A percentile compares a stretch with the other conserved stretches of the same genome.
Evolutionary conservation across 148 eudicot species (phyloP).

Genomic region (Vaccinium vitisidaea): DNA sequence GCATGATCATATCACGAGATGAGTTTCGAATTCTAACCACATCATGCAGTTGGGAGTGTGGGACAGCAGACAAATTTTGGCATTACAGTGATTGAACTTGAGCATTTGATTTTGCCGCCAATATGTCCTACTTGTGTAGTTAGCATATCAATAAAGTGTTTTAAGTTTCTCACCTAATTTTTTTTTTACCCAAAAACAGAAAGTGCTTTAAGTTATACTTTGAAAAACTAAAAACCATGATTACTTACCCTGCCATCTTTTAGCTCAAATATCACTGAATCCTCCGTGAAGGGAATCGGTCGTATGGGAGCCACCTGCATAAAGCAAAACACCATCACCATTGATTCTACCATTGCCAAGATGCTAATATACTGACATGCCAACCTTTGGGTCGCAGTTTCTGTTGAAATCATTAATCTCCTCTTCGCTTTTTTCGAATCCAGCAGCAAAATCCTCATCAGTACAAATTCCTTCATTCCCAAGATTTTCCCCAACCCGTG

Average conservation of each 20-base stretch:
- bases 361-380: slow-evolving; percentile 3
- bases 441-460: slow-evolving; percentile 17
- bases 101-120: background rate
- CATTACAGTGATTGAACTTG: background rate
- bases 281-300: slow-evolving; percentile 63
- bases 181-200: background rate
- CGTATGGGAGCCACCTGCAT: slow-evolving; percentile 63
- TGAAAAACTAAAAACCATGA: background rate
- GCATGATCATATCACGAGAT: background rate
- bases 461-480: slow-evolving; percentile 24
- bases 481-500: slow-evolving; percentile 5
- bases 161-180: too few relatives aligned
- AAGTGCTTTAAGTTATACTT: background rate
- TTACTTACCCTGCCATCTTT: slow-evolving; percentile 78
- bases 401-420: slow-evolving; percentile 11
- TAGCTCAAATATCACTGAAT: slow-evolving; percentile 71
- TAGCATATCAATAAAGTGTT: background rate
- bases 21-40: background rate
- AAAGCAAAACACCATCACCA: background rate
- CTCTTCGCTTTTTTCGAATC: slow-evolving; percentile 23
- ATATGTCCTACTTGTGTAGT: background rate
- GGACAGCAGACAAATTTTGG: background rate
- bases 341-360: background rate
- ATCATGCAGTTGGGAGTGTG: background rate
- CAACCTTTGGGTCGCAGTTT: slow-evolving; percentile 65